Conservation (phyloP, 202 grass and related monocot species). For the Tripidium arundinaceum region DNA sequence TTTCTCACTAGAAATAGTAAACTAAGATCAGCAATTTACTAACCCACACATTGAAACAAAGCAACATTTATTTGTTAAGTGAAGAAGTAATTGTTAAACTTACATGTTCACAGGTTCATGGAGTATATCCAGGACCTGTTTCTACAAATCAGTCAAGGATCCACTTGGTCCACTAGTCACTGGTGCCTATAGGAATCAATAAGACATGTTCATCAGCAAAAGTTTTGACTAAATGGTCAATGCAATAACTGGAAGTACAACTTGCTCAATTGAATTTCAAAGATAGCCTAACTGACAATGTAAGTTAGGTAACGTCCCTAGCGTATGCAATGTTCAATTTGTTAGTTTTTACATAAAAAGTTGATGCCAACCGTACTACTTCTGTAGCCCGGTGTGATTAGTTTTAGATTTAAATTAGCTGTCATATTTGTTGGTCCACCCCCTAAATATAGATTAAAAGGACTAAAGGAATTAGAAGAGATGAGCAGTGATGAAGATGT, state of each 20-base stretch:
- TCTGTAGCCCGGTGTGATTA: background rate
- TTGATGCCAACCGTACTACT: background rate
- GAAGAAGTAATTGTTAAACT: background rate
- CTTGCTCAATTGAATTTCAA: slow-evolving; percentile 35
- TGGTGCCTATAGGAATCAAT: slow-evolving; percentile 25
- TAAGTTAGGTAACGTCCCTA: background rate
- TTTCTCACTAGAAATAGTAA: slow-evolving; percentile 34
- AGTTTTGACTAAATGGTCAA: background rate
- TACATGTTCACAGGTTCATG: slow-evolving; percentile 70
- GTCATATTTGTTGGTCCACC: too few relatives aligned
- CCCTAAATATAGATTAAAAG: too few relatives aligned
- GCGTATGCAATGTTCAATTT: background rate
- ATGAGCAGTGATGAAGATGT: too few relatives aligned
- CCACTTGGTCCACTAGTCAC: slow-evolving; percentile 22
- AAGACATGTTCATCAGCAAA: slow-evolving; percentile 5
- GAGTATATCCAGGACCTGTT: slow-evolving; percentile 65
- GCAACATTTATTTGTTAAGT: background rate
- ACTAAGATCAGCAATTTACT: background rate
- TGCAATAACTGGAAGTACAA: background rate
- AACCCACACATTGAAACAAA: background rate
- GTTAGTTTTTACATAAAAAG: background rate
- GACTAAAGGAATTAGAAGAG: too few relatives aligned
- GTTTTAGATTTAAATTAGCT: background rate
- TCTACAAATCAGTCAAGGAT: slow-evolving; percentile 53
- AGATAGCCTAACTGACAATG: slow-evolving; percentile 8